A percentile compares a stretch with the other conserved stretches of the same genome.
These are phyloP conservation scores for Onygenales sp. DNA, from an alignment of 2,329 filamentous ascomycete species.

Conservation along the genomic window DNA sequence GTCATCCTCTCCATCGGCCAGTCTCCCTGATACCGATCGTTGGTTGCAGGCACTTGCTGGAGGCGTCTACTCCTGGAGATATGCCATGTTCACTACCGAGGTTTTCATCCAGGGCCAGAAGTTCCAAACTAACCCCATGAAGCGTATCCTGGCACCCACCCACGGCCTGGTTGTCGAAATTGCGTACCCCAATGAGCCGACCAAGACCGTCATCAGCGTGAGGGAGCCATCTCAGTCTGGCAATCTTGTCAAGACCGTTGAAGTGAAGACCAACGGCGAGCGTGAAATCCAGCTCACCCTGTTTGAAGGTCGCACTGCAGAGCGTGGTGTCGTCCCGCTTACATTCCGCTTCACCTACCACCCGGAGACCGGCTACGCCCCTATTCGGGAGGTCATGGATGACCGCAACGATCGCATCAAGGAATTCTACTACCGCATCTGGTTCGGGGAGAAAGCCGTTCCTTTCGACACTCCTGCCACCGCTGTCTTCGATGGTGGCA, in stretches of 20 bases:
- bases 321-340: constrained; percentile 71
- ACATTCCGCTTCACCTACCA: constrained; percentile 87
- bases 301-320: constrained; percentile 84
- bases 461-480: constrained; percentile 79
- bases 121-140: constrained; percentile 94
- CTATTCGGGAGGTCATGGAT: constrained; percentile 93
- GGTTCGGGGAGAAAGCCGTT: constrained; percentile 82
- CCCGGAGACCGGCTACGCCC: constrained; percentile 93
- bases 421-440: constrained; percentile 96
- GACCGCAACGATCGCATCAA: constrained; percentile 96
- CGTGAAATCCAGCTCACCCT: constrained; percentile 81
- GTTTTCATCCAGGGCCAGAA: constrained; percentile 92
- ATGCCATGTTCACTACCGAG: constrained; percentile 87
- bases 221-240: constrained; percentile 79
- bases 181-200: constrained; percentile 65
- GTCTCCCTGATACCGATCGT: constrained; percentile 67
- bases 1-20: constrained; percentile 61
- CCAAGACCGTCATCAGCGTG: constrained; percentile 75
- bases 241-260: constrained; percentile 79
- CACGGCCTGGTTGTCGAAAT: constrained; percentile 88
- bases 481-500: constrained; percentile 81
- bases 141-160: constrained; percentile 77
- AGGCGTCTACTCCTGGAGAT: constrained; percentile 78
- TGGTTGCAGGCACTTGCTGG: constrained; percentile 89
- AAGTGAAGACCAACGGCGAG: constrained; percentile 65